phyloP scores from a whole-genome alignment of 106 monocot genomes.

The Platanthera zijinensis region DNA sequence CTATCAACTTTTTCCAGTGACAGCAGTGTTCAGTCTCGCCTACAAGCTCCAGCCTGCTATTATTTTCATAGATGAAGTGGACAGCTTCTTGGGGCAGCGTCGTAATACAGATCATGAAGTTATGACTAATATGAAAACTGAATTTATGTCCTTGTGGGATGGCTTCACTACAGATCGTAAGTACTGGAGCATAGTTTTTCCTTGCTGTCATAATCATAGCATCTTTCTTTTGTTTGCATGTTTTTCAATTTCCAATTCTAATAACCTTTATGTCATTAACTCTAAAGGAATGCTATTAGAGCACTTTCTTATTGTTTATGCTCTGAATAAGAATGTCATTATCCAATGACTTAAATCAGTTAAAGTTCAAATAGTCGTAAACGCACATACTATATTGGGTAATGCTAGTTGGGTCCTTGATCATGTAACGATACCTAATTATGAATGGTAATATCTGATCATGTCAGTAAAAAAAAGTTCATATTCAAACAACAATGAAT shows the following conservation, averaged over 20 bases:
- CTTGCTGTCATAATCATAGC: neutral
- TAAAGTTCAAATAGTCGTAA: neutral
- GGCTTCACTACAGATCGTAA: constrained; percentile 91
- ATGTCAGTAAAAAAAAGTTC: neutral
- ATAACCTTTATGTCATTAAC: neutral
- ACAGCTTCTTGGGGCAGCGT: constrained; percentile 92
- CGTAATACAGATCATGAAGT: constrained; percentile 85
- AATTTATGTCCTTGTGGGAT: constrained; percentile 99
- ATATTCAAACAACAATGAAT: neutral
- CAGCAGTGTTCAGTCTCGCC: constrained; percentile 86
- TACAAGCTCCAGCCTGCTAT: constrained; percentile 94
- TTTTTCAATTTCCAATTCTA: neutral
- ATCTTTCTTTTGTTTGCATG: neutral
- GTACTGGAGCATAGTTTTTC: neutral
- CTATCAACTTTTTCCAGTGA: constrained; percentile 40
- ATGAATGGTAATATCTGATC: neutral
- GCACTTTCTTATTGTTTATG: neutral
- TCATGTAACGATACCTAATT: neutral
- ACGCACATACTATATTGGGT: neutral
- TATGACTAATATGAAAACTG: constrained; percentile 97
- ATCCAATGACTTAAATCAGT: neutral
- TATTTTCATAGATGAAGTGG: constrained; percentile 96
- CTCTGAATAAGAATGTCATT: neutral
- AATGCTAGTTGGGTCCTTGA: neutral
- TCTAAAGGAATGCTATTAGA: neutral